Conservation (phyloP, 1,284 basidiomycete species). For the Tausonia pullulans region DNA sequence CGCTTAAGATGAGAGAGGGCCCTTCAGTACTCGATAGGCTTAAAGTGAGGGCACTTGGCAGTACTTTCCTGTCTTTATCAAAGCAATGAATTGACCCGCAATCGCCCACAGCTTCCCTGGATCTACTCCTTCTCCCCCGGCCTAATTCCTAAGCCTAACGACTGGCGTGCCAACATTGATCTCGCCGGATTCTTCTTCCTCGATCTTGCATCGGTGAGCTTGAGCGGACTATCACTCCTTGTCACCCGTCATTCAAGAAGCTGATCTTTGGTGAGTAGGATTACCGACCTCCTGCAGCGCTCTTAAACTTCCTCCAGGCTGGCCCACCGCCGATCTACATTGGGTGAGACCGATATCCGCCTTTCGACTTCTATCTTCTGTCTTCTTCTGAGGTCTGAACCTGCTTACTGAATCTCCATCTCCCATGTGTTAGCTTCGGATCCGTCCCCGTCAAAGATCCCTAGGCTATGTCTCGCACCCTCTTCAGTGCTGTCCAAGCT, state of each 20-base stretch:
- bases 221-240: too few species aligned
- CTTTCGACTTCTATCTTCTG: not conserved
- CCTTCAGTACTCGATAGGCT: slow-evolving; percentile 47
- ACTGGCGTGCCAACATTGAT: slow-evolving; percentile 55
- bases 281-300: slow-evolving; percentile 41
- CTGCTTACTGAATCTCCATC: too few species aligned
- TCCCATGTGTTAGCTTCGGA: slow-evolving; percentile 42
- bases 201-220: slow-evolving; percentile 42
- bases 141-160: slow-evolving; percentile 51
- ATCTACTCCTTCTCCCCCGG: slow-evolving; percentile 58
- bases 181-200: slow-evolving; percentile 55
- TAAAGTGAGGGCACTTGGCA: slow-evolving; percentile 29
- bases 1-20: slow-evolving; percentile 42
- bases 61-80: not conserved
- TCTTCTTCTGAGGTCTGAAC: too few species aligned
- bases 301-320: slow-evolving; percentile 41
- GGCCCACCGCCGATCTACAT: slow-evolving; percentile 51
- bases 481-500: slow-evolving; percentile 46
- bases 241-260: too few species aligned
- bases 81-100: too few species aligned
- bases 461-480: slow-evolving; percentile 46
- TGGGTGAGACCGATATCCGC: too few species aligned
- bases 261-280: too few species aligned
- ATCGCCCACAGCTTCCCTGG: slow-evolving; percentile 41
- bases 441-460: slow-evolving; percentile 54